Evolutionary conservation across 352 stramenopile genomes (phyloP), one percentile per base, ranked within the genome.

Genomic region (Peronosclerospora sorghi): DNA sequence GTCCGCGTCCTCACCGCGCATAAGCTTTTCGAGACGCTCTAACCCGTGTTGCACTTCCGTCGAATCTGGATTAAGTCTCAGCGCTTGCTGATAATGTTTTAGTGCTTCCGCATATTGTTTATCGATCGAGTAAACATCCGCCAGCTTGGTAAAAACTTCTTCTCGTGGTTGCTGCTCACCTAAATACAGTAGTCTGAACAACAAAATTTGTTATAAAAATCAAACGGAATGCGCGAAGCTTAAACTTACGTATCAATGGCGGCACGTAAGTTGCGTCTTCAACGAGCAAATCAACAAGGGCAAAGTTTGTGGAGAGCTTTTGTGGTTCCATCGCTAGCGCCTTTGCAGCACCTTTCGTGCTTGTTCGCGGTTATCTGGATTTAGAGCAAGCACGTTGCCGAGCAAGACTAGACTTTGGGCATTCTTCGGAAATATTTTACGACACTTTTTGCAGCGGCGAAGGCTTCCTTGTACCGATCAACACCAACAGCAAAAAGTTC

Each of bases 91-190:
- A 51, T 84, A 87, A 27, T 74, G 69, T 13, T 64, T 73, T 35
- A 89, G 62, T 1, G 76, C 79, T 23, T 86, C 71, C 0, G 62
- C 59, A 28, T 66, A 84, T 50, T 82, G 68, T 35, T 81, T 83
- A 50, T 82, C 59, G 27, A 88, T 53, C 6, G 72, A 75, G 46
- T 81, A 84, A 12, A 86, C 61, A 35, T 82, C 65, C 9, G 68
- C 79, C 19, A 92, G 62, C 45, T 92, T 89, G 13, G 65, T 76
- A 23, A 83, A 82, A 15, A 92, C 62, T 35, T 85, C 62, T 52
- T 86, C 76, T 0, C 67, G 62, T 12, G 65, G 65, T 14, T 48
- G 51, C 20, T 76, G 68, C 30, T 86, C 65, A 5, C 65, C 53
- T 6, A 89, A 44, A 39, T 28, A 24, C 21, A 58, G 41, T 12